phyloP scores from a whole-genome alignment of 2,329 filamentous ascomycete species.

The Lasiodiplodia theobromae region DNA sequence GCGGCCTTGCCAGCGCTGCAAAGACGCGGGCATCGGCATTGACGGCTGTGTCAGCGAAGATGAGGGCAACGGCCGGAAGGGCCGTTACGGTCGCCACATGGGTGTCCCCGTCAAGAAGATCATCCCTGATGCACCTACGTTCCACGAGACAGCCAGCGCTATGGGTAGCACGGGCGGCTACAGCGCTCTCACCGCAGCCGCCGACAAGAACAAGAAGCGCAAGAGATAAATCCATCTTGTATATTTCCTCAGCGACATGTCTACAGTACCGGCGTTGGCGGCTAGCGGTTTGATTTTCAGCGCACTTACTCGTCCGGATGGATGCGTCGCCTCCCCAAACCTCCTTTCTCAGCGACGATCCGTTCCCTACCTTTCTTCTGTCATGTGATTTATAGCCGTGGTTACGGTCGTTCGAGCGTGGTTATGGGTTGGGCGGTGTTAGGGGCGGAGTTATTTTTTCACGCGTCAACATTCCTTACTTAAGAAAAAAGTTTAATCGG shows the following conservation, averaged over 20 bases:
- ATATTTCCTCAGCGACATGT: conserved; percentile 13
- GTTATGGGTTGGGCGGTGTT: conserved; percentile 15
- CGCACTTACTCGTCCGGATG: background rate
- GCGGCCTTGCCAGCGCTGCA: conserved; percentile 92
- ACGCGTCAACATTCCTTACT: conserved; percentile 10
- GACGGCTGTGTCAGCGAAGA: conserved; percentile 98
- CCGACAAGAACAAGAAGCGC: conserved; percentile 72
- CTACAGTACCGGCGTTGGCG: conserved; percentile 26
- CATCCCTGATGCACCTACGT: conserved; percentile 46
- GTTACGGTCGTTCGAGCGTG: conserved; percentile 16
- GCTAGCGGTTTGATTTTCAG: conserved; percentile 27
- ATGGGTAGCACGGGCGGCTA: conserved; percentile 33
- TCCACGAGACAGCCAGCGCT: conserved; percentile 40
- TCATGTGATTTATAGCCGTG: conserved; percentile 27
- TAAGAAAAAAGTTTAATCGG: conserved; percentile 24
- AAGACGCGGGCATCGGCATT: conserved; percentile 90
- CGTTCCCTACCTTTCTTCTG: conserved; percentile 29
- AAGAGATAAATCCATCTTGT: conserved; percentile 61
- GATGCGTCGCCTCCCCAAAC: background rate
- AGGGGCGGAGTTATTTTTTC: conserved; percentile 15
- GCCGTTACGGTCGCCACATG: conserved; percentile 80
- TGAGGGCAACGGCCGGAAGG: conserved; percentile 95
- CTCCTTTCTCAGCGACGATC: conserved; percentile 23
- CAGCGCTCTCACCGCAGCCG: conserved; percentile 37
- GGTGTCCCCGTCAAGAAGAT: conserved; percentile 70